These are phyloP conservation scores for Hysterangium stoloniferum DNA, from an alignment of 768 basidiomycete genomes.

Conservation along the genomic window DNA sequence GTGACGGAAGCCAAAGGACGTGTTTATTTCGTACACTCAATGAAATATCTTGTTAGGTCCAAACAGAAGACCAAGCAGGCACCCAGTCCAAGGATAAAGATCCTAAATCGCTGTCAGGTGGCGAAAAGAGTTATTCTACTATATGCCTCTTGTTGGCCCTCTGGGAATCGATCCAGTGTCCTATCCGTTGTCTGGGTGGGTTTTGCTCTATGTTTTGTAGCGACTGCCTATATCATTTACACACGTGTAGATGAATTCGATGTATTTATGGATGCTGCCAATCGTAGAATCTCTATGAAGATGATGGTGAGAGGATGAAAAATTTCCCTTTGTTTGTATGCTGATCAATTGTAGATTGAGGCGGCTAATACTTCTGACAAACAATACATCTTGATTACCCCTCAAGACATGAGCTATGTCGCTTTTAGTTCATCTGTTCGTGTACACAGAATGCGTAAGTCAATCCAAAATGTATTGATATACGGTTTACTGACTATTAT, in stretches of 20 bases:
- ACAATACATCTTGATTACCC: constrained; percentile 93
- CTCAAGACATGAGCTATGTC: constrained; percentile 83
- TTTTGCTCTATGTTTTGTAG: constrained; percentile 6
- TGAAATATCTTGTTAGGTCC: constrained; percentile 40
- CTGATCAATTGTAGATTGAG: constrained; percentile 51
- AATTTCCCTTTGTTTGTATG: constrained; percentile 5
- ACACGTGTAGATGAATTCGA: constrained; percentile 79
- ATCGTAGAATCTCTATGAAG: constrained; percentile 87
- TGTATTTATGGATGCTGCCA: constrained; percentile 95
- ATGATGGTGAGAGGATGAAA: constrained; percentile 68
- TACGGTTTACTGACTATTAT: background rate
- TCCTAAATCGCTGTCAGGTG: constrained; percentile 80
- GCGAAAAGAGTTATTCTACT: constrained; percentile 96
- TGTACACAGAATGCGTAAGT: constrained; percentile 55
- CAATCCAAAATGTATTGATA: background rate
- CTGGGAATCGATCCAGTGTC: constrained; percentile 94
- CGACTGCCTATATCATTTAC: background rate
- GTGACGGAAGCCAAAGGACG: too few species aligned
- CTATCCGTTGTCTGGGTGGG: constrained; percentile 82
- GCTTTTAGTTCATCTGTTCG: constrained; percentile 56
- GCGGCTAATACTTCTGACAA: constrained; percentile 83
- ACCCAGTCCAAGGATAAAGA: constrained; percentile 71
- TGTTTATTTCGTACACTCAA: constrained; percentile 1
- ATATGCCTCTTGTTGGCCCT: constrained; percentile 89
- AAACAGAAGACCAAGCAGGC: constrained; percentile 71